phyloP scores from a whole-genome alignment of 345 rosid genomes.

The Linum trigynum region DNA sequence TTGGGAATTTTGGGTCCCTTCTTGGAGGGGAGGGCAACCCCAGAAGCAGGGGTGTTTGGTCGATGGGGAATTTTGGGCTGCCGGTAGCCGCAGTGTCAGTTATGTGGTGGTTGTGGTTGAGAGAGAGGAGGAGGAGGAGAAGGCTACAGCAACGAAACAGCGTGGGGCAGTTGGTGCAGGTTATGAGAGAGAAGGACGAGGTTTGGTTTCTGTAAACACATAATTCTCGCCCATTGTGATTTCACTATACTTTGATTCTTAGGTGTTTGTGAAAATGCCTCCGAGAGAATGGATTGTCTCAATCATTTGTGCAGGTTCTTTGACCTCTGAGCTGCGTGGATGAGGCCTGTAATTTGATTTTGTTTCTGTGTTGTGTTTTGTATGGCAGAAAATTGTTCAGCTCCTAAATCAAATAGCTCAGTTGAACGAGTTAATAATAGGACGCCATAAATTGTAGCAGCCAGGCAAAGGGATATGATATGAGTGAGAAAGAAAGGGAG shows the following conservation, averaged over 20 bases:
- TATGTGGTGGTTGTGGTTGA: constrained; percentile 36
- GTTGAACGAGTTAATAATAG: constrained; percentile 44
- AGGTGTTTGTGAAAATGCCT: constrained; percentile 22
- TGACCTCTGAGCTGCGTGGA: neutral
- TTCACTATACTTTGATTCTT: constrained; percentile 14
- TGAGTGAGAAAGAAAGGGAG: neutral
- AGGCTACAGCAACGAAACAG: constrained; percentile 15
- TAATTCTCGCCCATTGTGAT: neutral
- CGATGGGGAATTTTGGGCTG: constrained; percentile 19
- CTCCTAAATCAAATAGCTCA: constrained; percentile 48
- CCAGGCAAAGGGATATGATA: neutral
- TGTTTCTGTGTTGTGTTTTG: neutral
- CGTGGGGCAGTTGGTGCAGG: constrained; percentile 15
- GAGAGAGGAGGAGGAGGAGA: constrained; percentile 19
- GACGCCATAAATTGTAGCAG: constrained; percentile 26
- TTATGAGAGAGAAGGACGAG: constrained; percentile 40
- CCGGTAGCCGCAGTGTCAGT: constrained; percentile 13
- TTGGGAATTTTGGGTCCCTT: constrained; percentile 9
- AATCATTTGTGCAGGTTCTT: neutral
- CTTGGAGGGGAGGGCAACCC: constrained; percentile 1
- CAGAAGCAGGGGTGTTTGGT: constrained; percentile 5
- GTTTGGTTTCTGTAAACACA: constrained; percentile 7
- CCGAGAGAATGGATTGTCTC: neutral
- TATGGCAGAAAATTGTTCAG: constrained; percentile 38
- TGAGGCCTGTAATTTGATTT: neutral